Base-by-base conservation (phyloP, 805 yeast species). In the Starmerella riodocensis region DNA sequence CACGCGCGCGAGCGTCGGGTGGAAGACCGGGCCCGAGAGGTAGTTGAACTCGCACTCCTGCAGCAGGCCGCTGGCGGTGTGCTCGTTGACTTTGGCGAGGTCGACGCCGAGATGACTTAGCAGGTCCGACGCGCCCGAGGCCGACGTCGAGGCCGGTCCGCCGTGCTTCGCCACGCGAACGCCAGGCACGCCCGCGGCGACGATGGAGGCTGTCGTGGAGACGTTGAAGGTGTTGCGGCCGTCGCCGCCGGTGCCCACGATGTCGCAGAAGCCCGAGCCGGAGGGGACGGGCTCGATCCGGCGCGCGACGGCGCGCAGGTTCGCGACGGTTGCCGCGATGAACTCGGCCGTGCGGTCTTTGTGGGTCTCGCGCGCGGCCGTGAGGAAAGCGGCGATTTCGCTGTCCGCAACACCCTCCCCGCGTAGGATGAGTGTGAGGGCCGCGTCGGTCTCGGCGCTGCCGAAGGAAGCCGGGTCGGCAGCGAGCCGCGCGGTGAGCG, bases 201-300 rank as follows among this genome's bases (percentile, higher is more conserved):
- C 85, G 34, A 91, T 84, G 1, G 96, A 96, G 1, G 95, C 68
- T 2, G 96, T 82, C 0, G 98, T 91, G 13, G 93, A 79, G 2
- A 91, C 98, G 52, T 91, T 91, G 64, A 91, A 91, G 0, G 99
- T 91, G 56, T 91, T 79, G 55, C 91, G 94, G 2, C 95, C 95
- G 56, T 91, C 99, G 13, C 99, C 99, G 21, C 99, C 99, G 0
- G 99, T 91, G 1, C 99, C 99, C 5, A 91, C 99, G 23, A 91
- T 82, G 58, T 91, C 99, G 5, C 78, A 67, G 49, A 70, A 78
- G 0, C 79, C 79, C 1, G 57, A 59, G 1, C 61, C 42, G 24
- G 40, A 38, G 14, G 45, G 30, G 4, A 45, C 33, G 9, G 31
- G 29, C 33, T 51, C 54, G 21, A 60, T 40, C 21, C 45, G 43